These are phyloP conservation scores for Trypanosoma cruzi DNA, from an alignment of 208 protist species.

Conservation along the genomic window DNA sequence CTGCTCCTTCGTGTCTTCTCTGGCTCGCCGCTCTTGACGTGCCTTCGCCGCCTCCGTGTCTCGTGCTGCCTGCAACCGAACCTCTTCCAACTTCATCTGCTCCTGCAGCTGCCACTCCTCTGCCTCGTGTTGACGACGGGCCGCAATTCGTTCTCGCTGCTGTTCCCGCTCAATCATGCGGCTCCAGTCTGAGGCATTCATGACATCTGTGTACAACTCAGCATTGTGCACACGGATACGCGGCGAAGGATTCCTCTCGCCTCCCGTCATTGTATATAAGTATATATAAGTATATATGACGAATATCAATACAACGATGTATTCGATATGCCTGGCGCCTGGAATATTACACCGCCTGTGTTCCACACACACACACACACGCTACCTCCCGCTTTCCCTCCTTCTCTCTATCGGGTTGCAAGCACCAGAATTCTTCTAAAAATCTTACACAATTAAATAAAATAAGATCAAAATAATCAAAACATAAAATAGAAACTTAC, in stretches of 20 bases:
- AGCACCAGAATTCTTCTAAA: too few relatives aligned
- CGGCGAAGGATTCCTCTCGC: not conserved
- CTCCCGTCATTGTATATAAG: not conserved
- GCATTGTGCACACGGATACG: constrained; percentile 41
- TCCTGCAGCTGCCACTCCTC: constrained; percentile 27
- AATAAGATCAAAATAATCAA: too few relatives aligned
- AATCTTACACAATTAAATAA: too few relatives aligned
- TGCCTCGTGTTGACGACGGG: constrained; percentile 14
- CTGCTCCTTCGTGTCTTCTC: constrained; percentile 13
- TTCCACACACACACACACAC: too few relatives aligned
- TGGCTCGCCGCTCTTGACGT: not conserved
- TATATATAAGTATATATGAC: not conserved
- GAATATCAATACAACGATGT: too few relatives aligned
- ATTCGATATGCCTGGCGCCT: too few relatives aligned
- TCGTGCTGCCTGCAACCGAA: constrained; percentile 12
- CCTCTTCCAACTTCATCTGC: constrained; percentile 23
- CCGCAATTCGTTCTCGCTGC: not conserved
- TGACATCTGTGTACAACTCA: constrained; percentile 34
- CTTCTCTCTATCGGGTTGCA: too few relatives aligned
- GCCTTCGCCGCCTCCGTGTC: constrained; percentile 17
- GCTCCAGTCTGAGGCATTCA: constrained; percentile 44
- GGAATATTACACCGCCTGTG: too few relatives aligned
- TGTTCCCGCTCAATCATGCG: constrained; percentile 19
- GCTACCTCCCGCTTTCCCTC: too few relatives aligned
- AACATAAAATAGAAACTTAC: too few relatives aligned